These are phyloP conservation scores for Globisporangium alternatum DNA, from an alignment of 352 stramenopile species.

Conservation along the genomic window DNA sequence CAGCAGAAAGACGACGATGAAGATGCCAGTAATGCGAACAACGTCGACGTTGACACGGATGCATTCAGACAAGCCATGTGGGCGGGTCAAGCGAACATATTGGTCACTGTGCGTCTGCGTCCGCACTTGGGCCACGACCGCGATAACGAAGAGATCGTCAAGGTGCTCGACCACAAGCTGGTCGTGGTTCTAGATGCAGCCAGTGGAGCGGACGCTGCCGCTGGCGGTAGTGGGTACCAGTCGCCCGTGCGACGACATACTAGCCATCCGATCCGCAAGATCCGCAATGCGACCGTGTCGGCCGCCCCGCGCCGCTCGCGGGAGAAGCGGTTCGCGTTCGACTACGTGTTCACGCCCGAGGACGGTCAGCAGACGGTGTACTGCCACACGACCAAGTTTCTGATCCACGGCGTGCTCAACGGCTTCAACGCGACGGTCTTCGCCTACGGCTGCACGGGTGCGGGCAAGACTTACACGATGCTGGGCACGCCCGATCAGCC, in stretches of 20 bases:
- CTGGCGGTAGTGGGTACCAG: neutral
- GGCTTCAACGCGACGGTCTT: slow-evolving; percentile 92
- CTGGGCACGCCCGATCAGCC: slow-evolving; percentile 76
- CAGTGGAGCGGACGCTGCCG: neutral
- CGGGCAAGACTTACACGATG: slow-evolving; percentile 92
- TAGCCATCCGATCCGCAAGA: slow-evolving; percentile 32
- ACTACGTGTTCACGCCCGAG: slow-evolving; percentile 78
- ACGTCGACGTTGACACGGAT: slow-evolving; percentile 46
- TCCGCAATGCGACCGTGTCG: slow-evolving; percentile 30
- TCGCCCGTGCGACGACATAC: slow-evolving; percentile 22
- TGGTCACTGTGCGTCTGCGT: slow-evolving; percentile 87
- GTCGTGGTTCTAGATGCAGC: slow-evolving; percentile 78
- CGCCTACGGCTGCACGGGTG: slow-evolving; percentile 87
- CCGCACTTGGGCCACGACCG: slow-evolving; percentile 75
- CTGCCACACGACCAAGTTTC: slow-evolving; percentile 81
- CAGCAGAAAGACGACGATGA: neutral
- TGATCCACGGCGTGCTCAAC: slow-evolving; percentile 87
- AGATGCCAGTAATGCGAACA: neutral
- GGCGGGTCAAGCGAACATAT: slow-evolving; percentile 84
- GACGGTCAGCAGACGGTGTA: slow-evolving; percentile 83
- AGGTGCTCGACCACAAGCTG: slow-evolving; percentile 81
- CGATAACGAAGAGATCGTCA: slow-evolving; percentile 71
- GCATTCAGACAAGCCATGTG: slow-evolving; percentile 80
- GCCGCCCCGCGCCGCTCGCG: slow-evolving; percentile 24
- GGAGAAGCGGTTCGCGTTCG: slow-evolving; percentile 89